Base-by-base conservation (phyloP, 441 rosid species). In the Pelargonium myrrhifolium region DNA sequence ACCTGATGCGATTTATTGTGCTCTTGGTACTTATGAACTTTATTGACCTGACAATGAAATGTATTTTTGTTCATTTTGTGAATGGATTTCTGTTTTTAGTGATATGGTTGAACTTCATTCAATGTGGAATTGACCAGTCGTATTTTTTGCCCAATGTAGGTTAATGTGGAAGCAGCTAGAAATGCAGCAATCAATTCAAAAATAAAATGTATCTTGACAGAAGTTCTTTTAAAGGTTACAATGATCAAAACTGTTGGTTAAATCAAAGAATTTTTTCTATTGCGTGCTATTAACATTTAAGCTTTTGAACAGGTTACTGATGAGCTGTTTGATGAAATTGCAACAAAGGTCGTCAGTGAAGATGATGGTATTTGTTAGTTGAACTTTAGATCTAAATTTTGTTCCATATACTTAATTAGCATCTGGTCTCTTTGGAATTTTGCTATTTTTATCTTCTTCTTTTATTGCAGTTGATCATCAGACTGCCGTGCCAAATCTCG, bases 321-420 rank as follows among this genome's bases (percentile, higher is more conserved):
- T 80, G 96, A 88, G 74, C 80, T 93, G 53, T 91, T 89, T 78
- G 90, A 83, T 82, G 97, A 93, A 85, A 93, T 93, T 77, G 99
- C 97, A 0, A 87, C 86, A 42, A 89, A 90, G 77, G 92, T 95
- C 74, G 85, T 95, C 59, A 70, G 75, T 64, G 99, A 92, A 79
- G 97, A 92, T 78, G 86, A 84, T 82, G 91, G 99, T 92, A 76
- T 77, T 65, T 61, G 64, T 71, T 53, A 51, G 62, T 28, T 67
- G 71, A 51, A 14, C 7, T 75, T 17, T 10, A 68, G 35, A 63
- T 28, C 73, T 65, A 68, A 47, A 12, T n/a, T 67, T 47, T 59
- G 43, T 51, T 56, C 10, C 42, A 67, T 40, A 35, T 68, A 28
- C 63, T 65, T 21, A 17, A 53, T 10, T 53, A 53, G 59, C 59